Evolutionary conservation across 305 asterid genomes (phyloP).

Genomic region (Petunia hybrid): DNA sequence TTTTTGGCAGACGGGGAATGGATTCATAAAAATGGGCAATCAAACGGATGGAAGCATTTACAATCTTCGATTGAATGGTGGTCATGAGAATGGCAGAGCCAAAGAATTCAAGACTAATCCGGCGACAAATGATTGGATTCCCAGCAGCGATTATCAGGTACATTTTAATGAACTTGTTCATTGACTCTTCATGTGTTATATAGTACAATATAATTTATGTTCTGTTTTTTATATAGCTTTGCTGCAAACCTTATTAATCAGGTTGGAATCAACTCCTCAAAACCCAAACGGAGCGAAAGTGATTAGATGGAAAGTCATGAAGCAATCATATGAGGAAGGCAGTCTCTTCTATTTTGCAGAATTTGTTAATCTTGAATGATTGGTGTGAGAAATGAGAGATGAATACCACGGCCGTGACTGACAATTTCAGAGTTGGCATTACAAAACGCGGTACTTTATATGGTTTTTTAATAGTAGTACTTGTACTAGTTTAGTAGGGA

Average conservation of each 20-base stretch:
- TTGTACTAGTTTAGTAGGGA: neutral
- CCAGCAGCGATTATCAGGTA: conserved; percentile 46
- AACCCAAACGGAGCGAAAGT: conserved; percentile 55
- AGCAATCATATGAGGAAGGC: conserved; percentile 9
- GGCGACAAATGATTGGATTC: conserved; percentile 57
- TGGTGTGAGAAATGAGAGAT: conserved; percentile 3
- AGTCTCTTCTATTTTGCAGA: neutral
- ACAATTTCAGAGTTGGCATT: neutral
- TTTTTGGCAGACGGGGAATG: conserved; percentile 52
- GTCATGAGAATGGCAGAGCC: conserved; percentile 28
- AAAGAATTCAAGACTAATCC: conserved; percentile 48
- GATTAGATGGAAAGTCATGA: conserved; percentile 32
- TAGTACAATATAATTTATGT: neutral
- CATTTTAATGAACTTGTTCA: neutral
- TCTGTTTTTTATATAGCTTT: neutral
- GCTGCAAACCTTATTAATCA: conserved; percentile 23
- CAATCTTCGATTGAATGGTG: conserved; percentile 38
- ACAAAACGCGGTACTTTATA: neutral
- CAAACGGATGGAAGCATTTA: conserved; percentile 31
- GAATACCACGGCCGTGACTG: neutral
- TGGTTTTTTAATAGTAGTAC: neutral
- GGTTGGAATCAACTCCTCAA: conserved; percentile 42
- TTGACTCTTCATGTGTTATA: neutral
- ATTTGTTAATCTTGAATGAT: conserved; percentile 28
- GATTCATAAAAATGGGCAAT: conserved; percentile 46